Evolutionary conservation across 2,329 filamentous ascomycete species (phyloP), one percentile per base, ranked within the genome.

Genomic region (Trichoderma pleuroti): DNA sequence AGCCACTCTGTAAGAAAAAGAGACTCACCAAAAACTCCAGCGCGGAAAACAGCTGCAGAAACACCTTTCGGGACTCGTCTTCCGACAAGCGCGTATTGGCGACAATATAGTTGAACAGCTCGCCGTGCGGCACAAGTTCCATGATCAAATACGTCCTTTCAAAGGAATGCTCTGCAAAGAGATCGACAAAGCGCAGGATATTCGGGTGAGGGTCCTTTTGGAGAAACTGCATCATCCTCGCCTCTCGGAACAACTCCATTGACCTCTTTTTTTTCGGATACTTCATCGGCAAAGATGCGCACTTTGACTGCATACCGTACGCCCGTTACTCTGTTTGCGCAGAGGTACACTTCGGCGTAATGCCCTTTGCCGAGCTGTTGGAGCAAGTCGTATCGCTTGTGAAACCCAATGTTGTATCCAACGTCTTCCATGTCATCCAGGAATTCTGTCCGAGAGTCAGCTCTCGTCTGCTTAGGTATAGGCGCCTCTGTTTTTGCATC

Each of bases 101-200:
- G 28, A 97, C 91, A 72, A 98, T 97, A 82, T 89, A 90, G 78
- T 97, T 96, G 85, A 97, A 97, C 12, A 98, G 83, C 80, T 98
- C 94, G 74, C 94, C 94, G 79, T 96, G 92, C 0, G 92, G 85
- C 3, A 93, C 94, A 74, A 97, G 86, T 79, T 97, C 93, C 54
- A 97, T 82, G 12, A 98, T 89, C 49, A 97, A 84, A 78, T 96
- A 97, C 14, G 97, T 92, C 3, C 91, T 92, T 71, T 97, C 86
- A 74, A 94, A 93, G 2, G 92, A 91, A 79, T 67, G 28, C 4
- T 67, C 64, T 0, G 64, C 32, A 28, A 57, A 59, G 5, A 59
- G 16, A 67, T 67, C 64, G 5, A 67, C 54, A 5, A 59, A 24
- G 4, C 49, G 16, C 52, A 67, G 11, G 5, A 67, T 60, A 59